A percentile compares a stretch with the other conserved stretches of the same genome.
These are phyloP conservation scores for Drechslerella coelobrocha DNA, from an alignment of 2,329 filamentous ascomycete genomes.

Conservation along the genomic window DNA sequence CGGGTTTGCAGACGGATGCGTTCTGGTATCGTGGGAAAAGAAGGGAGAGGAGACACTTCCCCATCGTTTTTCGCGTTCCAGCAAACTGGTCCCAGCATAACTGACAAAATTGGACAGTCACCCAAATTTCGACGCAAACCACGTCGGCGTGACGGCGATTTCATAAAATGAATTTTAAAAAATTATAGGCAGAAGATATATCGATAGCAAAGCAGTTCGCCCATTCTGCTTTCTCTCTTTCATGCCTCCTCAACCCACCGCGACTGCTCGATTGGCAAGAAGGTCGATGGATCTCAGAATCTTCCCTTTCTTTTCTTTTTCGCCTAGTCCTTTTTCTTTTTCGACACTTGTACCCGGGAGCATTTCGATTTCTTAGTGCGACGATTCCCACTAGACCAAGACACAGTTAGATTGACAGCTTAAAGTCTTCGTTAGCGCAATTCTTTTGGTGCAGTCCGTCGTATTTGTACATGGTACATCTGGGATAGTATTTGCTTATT, in stretches of 20 bases:
- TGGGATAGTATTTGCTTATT: constrained; percentile 7
- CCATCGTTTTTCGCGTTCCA: too few species aligned
- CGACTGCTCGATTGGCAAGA: background rate
- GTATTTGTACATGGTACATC: constrained; percentile 42
- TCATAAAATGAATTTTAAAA: constrained; percentile 1
- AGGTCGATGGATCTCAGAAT: background rate
- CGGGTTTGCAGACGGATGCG: constrained; percentile 6
- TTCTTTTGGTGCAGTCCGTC: background rate
- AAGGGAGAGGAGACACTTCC: background rate
- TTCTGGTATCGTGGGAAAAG: background rate
- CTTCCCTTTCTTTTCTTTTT: background rate
- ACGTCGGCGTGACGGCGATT: background rate
- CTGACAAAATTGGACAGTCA: too few species aligned
- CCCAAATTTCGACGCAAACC: too few species aligned
- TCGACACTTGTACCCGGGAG: constrained; percentile 8
- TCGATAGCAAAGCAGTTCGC: too few species aligned
- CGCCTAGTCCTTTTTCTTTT: background rate
- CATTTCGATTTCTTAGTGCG: constrained; percentile 35
- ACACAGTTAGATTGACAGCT: constrained; percentile 21
- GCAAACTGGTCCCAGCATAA: too few species aligned
- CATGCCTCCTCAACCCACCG: background rate
- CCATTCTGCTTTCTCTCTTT: too few species aligned
- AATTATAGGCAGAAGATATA: background rate
- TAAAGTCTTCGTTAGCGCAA: background rate
- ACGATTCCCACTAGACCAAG: constrained; percentile 16